phyloP scores from a whole-genome alignment of 805 yeast species.

The Teunomyces barrocoloradensis region DNA sequence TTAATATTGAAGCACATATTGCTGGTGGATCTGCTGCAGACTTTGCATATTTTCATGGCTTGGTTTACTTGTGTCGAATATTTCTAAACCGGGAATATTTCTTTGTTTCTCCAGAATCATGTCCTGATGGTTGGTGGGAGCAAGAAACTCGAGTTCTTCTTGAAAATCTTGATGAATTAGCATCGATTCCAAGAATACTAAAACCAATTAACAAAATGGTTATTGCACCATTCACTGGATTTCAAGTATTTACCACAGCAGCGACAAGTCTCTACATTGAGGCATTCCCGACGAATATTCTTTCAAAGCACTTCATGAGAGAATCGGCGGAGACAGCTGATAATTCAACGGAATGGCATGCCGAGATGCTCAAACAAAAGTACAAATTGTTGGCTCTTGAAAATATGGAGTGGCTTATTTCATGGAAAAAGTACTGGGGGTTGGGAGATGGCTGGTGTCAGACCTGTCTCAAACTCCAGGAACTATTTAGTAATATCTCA shows the following conservation, averaged over 20 bases:
- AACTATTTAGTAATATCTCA: slow-evolving; percentile 16
- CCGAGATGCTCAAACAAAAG: slow-evolving; percentile 12
- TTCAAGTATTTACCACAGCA: slow-evolving; percentile 34
- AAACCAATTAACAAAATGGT: slow-evolving; percentile 25
- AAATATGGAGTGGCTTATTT: slow-evolving; percentile 19
- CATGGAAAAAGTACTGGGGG: slow-evolving; percentile 30
- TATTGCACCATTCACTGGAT: slow-evolving; percentile 38
- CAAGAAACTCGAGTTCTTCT: slow-evolving; percentile 19
- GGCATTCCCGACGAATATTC: slow-evolving; percentile 22
- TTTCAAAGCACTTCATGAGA: slow-evolving; percentile 11
- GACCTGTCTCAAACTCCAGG: slow-evolving; percentile 22
- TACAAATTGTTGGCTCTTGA: slow-evolving; percentile 20
- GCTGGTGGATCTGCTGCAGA: slow-evolving; percentile 28
- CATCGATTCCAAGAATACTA: slow-evolving; percentile 19
- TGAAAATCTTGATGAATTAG: slow-evolving; percentile 19
- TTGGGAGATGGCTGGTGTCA: slow-evolving; percentile 29
- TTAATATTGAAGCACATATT: slow-evolving; percentile 27
- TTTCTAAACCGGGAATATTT: slow-evolving; percentile 37
- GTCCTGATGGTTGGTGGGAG: slow-evolving; percentile 29
- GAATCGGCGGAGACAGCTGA: background rate
- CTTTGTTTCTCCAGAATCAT: slow-evolving; percentile 27
- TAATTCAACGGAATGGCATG: background rate
- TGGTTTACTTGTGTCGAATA: slow-evolving; percentile 29
- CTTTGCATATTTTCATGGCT: slow-evolving; percentile 34
- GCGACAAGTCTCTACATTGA: slow-evolving; percentile 31